Conservation (phyloP, 140 eudicot species). For the Senecio squalidus region DNA sequence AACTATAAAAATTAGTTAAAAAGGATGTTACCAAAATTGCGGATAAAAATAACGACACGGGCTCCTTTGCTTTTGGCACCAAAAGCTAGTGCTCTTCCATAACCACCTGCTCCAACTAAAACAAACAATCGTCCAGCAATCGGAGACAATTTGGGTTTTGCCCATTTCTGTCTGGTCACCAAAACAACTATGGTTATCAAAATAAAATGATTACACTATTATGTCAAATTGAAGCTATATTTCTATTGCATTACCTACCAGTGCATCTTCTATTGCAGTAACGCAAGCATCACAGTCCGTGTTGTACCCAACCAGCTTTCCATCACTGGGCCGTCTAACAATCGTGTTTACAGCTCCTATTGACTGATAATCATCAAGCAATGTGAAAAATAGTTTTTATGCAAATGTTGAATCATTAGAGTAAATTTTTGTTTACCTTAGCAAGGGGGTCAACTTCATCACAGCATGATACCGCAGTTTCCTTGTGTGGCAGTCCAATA, state of each 20-base stretch:
- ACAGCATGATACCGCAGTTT: conserved; percentile 58
- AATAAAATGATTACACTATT: too few species aligned
- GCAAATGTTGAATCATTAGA: background rate
- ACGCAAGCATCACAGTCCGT: conserved; percentile 79
- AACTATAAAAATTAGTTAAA: background rate
- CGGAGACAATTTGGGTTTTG: conserved; percentile 43
- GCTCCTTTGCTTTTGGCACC: conserved; percentile 87
- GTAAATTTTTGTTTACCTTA: conserved; percentile 33
- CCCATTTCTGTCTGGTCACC: conserved; percentile 47
- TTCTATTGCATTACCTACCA: conserved; percentile 56
- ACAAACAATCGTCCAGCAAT: conserved; percentile 62
- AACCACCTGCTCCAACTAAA: conserved; percentile 89
- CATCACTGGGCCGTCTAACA: conserved; percentile 63
- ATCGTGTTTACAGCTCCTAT: conserved; percentile 86
- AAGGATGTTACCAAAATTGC: conserved; percentile 52
- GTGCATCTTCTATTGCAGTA: conserved; percentile 75
- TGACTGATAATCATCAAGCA: conserved; percentile 32
- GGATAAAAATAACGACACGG: conserved; percentile 59
- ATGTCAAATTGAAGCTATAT: background rate
- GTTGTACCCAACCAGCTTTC: conserved; percentile 74
- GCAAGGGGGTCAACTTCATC: conserved; percentile 87
- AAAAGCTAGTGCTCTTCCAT: conserved; percentile 77
- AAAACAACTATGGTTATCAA: too few species aligned
- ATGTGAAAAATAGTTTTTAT: conserved; percentile 1
- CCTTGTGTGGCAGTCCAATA: conserved; percentile 80